These are phyloP conservation scores for Escovopsis sp. DNA, from an alignment of 2,329 filamentous ascomycete species.

Conservation along the genomic window DNA sequence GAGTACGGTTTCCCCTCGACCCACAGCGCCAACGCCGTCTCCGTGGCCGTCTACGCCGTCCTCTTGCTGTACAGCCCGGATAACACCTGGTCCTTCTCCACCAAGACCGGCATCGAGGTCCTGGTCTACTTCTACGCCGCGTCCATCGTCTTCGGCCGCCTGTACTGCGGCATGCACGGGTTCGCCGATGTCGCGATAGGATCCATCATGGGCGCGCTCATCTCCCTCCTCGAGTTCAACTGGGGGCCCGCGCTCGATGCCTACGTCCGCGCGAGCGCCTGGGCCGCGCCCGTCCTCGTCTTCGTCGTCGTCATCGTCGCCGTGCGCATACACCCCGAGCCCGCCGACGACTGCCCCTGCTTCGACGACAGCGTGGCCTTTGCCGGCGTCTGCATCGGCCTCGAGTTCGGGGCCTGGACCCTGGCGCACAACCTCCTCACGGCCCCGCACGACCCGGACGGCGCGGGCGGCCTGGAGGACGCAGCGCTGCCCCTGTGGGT, in stretches of 20 bases:
- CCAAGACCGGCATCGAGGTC: slow-evolving; percentile 48
- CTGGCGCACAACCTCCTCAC: slow-evolving; percentile 42
- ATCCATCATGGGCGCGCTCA: slow-evolving; percentile 56
- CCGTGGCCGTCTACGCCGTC: slow-evolving; percentile 75
- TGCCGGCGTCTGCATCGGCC: slow-evolving; percentile 74
- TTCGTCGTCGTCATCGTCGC: slow-evolving; percentile 56
- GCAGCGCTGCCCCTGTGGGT: slow-evolving; percentile 49
- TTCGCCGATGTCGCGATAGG: slow-evolving; percentile 84
- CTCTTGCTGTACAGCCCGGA: slow-evolving; percentile 52
- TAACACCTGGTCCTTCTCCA: slow-evolving; percentile 43
- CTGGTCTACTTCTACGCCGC: slow-evolving; percentile 71
- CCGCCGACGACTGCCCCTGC: slow-evolving; percentile 91
- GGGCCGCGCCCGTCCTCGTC: slow-evolving; percentile 48
- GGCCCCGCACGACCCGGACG: slow-evolving; percentile 28
- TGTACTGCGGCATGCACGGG: slow-evolving; percentile 98
- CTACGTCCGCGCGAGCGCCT: slow-evolving; percentile 52
- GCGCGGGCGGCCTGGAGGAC: slow-evolving; percentile 43
- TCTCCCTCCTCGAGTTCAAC: slow-evolving; percentile 45
- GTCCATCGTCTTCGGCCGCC: slow-evolving; percentile 78
- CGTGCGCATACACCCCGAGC: slow-evolving; percentile 85
- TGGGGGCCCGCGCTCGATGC: slow-evolving; percentile 49
- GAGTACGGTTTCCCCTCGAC: slow-evolving; percentile 97
- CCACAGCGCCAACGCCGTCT: slow-evolving; percentile 92
- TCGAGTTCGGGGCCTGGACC: slow-evolving; percentile 74
- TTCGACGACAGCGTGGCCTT: slow-evolving; percentile 95